Base-by-base conservation (phyloP, 352 stramenopile genomes). In the Phytophthora crassamura region DNA sequence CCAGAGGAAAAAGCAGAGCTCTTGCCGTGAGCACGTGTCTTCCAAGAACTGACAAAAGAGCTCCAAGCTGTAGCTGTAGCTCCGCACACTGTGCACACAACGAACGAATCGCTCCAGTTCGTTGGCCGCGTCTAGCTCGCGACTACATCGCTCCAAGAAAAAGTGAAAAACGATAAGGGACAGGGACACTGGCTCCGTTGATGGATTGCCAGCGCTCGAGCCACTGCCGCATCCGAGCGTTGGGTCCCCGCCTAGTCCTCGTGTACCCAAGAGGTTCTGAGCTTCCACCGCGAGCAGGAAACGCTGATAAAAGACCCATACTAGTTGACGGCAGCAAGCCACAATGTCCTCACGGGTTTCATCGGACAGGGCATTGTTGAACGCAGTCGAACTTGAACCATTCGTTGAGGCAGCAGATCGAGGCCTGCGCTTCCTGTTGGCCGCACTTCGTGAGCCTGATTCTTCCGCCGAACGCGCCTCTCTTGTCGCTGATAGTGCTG, bases 11-110 rank as follows among this genome's bases (percentile, higher is more conserved):
- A 89, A 91, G 28, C 75, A 72, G 2, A 91, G 63, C 42, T 86
- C 71, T 28, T 86, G 74, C 2, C 54, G 56, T 2, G 61, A 69
- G 14, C 77, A 68, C 0, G 28, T 58, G 7, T 67, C 69, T 18
- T 89, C 78, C 6, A 89, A 32, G 33, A 89, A 88, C 7, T 81
- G 76, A n/a, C 80, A 87, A 63, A 89, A 89, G 0, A 88, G 59
- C 7, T 73, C 76, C 10, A 87, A 57, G 8, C 77, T 75, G 20
- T 71, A 82, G 4, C 53, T 69, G 7, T 58, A 45, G n/a, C 22
- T 16, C 0, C 69, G 61, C 9, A 83, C 49, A 10, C 59, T 45
- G 5, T 82, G 64, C 4, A 86, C 35, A 35, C 63, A 87, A 33
- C 36, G 58, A 2, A 84, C 39, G 33, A 91, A 91, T 1, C 61